Percentiles rank a stretch among this genome's conserved stretches.
Conservation (phyloP, 2,329 filamentous ascomycete species). For the Tolypocladium ovalisporum region DNA sequence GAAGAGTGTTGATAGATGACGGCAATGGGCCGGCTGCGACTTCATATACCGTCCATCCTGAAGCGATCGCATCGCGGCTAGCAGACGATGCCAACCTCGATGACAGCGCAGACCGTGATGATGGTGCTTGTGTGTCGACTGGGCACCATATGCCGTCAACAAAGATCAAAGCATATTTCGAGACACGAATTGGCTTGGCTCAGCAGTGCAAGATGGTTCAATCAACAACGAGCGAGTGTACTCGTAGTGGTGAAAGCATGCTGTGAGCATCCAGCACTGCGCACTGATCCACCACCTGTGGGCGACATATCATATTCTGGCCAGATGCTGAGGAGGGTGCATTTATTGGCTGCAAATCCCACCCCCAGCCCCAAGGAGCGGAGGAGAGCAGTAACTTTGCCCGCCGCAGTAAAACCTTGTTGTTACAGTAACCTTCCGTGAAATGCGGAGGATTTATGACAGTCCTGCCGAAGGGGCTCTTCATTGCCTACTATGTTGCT, state of each 20-base stretch:
- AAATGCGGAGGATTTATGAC: neutral
- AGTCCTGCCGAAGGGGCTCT: neutral
- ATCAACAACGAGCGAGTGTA: neutral
- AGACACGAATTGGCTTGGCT: neutral
- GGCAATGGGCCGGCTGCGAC: neutral
- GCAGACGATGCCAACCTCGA: neutral
- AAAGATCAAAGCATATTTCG: neutral
- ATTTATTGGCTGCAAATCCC: neutral
- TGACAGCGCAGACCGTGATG: neutral
- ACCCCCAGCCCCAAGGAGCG: neutral
- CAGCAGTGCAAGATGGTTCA: neutral
- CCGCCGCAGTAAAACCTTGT: neutral
- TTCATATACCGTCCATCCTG: neutral
- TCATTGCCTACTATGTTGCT: neutral
- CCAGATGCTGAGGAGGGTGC: slow-evolving; percentile 1
- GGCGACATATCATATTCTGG: slow-evolving; percentile 8
- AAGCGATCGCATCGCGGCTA: neutral
- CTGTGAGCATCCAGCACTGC: neutral
- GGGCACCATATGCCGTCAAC: neutral
- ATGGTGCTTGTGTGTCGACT: neutral
- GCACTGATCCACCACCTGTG: slow-evolving; percentile 1
- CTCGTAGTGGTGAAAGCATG: neutral
- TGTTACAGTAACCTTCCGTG: neutral
- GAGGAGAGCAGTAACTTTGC: neutral
- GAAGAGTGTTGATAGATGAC: neutral